phyloP scores from a whole-genome alignment of 805 yeast genomes.

The Isabelozyma rhagii region DNA sequence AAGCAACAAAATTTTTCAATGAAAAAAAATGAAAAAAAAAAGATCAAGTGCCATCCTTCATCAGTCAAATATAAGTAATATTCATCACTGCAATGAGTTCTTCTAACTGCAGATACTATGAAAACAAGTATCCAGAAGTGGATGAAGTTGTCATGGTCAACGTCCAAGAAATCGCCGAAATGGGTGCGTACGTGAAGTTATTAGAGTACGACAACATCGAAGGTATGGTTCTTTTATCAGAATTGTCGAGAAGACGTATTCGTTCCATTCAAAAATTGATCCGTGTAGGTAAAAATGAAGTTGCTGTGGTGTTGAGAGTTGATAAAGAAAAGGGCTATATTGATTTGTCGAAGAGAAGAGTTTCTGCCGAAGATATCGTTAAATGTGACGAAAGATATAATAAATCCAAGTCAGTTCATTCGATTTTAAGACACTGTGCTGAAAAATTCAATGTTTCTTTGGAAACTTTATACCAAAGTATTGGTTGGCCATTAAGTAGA shows the following conservation, averaged over 20 bases:
- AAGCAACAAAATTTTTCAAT: background rate
- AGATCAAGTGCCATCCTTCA: background rate
- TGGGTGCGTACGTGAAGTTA: conserved; percentile 98
- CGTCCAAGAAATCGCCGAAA: conserved; percentile 97
- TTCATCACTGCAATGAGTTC: conserved; percentile 57
- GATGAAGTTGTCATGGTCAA: conserved; percentile 99
- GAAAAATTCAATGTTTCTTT: conserved; percentile 89
- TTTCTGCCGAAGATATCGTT: conserved; percentile 93
- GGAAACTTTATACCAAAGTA: conserved; percentile 78
- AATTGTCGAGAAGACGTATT: conserved; percentile 97
- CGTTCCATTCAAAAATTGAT: conserved; percentile 95
- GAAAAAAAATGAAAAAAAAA: background rate
- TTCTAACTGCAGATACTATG: conserved; percentile 93
- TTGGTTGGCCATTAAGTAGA: conserved; percentile 97
- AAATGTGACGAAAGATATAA: conserved; percentile 97
- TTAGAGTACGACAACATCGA: conserved; percentile 97
- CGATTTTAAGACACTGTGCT: conserved; percentile 97
- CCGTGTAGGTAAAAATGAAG: conserved; percentile 98
- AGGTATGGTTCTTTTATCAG: conserved; percentile 96
- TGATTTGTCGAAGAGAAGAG: conserved; percentile 96
- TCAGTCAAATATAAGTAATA: background rate
- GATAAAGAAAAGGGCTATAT: conserved; percentile 98
- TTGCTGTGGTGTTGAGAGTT: conserved; percentile 95
- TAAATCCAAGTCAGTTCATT: conserved; percentile 95
- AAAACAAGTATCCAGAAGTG: conserved; percentile 97